Conservation (phyloP, 2,329 filamentous ascomycete species). For the Cordyceps cicadae region DNA sequence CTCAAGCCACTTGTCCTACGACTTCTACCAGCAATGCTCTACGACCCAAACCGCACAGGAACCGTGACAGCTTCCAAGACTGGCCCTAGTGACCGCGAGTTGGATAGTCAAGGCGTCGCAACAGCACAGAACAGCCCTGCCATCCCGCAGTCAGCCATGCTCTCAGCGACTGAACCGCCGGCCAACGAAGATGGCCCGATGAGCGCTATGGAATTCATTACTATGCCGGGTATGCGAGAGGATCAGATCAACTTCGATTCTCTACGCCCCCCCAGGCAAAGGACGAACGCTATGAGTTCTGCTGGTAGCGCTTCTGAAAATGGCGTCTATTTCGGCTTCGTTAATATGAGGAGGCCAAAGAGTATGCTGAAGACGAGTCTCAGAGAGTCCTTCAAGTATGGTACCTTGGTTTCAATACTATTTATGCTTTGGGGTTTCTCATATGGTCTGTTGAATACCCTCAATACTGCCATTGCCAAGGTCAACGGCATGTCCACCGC, state of each 20-base stretch:
- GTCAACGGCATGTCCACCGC: slow-evolving; percentile 53
- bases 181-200: slow-evolving; percentile 22
- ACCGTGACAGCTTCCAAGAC: slow-evolving; percentile 20
- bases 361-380: slow-evolving; percentile 59
- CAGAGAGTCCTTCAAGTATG: slow-evolving; percentile 61
- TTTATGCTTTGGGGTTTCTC: slow-evolving; percentile 90
- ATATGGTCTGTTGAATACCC: slow-evolving; percentile 74
- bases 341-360: slow-evolving; percentile 61
- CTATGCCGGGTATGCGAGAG: slow-evolving; percentile 29
- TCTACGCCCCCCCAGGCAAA: slow-evolving; percentile 12
- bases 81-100: slow-evolving; percentile 23
- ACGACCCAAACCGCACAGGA: slow-evolving; percentile 40
- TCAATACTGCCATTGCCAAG: slow-evolving; percentile 62
- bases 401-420: slow-evolving; percentile 66
- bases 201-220: slow-evolving; percentile 38
- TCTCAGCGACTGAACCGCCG: slow-evolving; percentile 13
- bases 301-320: slow-evolving; percentile 32
- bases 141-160: not conserved
- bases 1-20: slow-evolving; percentile 75
- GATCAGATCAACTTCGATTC: slow-evolving; percentile 3
- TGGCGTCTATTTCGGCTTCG: slow-evolving; percentile 65
- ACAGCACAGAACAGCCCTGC: slow-evolving; percentile 1
- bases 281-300: slow-evolving; percentile 26
- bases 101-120: not conserved
- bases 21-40: slow-evolving; percentile 48